Base-by-base conservation (phyloP, 176 grass and related monocot species). In the Oryza rufipogon region DNA sequence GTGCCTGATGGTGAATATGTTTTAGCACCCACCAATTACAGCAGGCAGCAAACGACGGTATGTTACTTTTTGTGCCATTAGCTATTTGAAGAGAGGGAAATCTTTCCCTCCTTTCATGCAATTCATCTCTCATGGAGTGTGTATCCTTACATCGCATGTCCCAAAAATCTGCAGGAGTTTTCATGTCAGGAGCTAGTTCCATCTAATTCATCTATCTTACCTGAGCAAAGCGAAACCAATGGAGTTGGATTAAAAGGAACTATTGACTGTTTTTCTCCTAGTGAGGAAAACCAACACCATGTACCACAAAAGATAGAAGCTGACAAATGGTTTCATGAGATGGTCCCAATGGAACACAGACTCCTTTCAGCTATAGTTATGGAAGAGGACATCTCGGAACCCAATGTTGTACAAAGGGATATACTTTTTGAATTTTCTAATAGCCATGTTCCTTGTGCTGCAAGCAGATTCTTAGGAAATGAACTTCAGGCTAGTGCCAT, bases 351-450 rank as follows among this genome's bases (percentile, higher is more conserved):
- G 70, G 75, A 90, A 70, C 92, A 97, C n/a, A 92, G 83, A 73
- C 94, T 97, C 69, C 88, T 97, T 77, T 94, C 94, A 54, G 90
- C 94, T 81, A 87, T 97, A 69, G 90, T 94, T 48, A 79, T 90
- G 66, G 90, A 94, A 84, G 89, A 87, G 83, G 90, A 90, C 36
- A 67, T 86, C 8, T 56, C 77, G 80, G 83, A 88, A 70, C 73
- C 70, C 19, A 82, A 78, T 76, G 58, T 25, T 20, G 38, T 76
- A 66, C 86, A 86, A 80, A 78, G 70, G 54, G 74, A 88, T 82
- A 49, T 78, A 20, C 54, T 87, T 48, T 70, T 86, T 6, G 81
- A 94, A 63, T 80, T 88, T 51, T 64, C 87, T 73, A 83, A 77
- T 79, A 82, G 72, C 60, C 82, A 79, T 69, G 77, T 75, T 34